Evolutionary conservation across 2,329 filamentous ascomycete genomes (phyloP).

Genomic region (Phialemoniopsis sp.): DNA sequence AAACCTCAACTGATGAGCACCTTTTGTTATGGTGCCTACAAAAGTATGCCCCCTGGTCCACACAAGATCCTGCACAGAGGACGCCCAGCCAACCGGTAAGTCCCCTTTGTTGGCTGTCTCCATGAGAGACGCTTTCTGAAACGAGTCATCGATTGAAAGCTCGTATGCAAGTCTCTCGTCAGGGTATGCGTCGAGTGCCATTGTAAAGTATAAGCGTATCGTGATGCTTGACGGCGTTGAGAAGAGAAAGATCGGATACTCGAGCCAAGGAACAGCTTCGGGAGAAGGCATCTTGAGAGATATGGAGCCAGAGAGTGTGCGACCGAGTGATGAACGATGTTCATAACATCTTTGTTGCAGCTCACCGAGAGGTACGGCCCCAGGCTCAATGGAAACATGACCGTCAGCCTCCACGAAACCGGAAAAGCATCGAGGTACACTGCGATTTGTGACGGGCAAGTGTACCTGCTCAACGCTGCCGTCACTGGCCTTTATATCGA

Average conservation of each 20-base stretch:
- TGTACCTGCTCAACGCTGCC: constrained; percentile 30
- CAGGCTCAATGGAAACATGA: constrained; percentile 20
- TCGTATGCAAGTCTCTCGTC: constrained; percentile 36
- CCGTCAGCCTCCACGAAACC: constrained; percentile 42
- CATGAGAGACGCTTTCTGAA: too few species aligned
- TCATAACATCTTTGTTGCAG: constrained; percentile 18
- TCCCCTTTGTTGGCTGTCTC: constrained; percentile 7
- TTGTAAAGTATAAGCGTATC: constrained; percentile 29
- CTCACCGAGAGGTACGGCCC: constrained; percentile 21
- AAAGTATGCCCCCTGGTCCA: constrained; percentile 5
- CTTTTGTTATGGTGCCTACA: neutral
- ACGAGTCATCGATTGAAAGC: constrained; percentile 28
- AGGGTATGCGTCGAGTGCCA: constrained; percentile 26
- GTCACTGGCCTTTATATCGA: constrained; percentile 25
- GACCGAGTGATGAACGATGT: constrained; percentile 30
- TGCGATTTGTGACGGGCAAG: constrained; percentile 6
- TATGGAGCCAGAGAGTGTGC: constrained; percentile 34
- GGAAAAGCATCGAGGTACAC: constrained; percentile 32
- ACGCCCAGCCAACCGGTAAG: constrained; percentile 2
- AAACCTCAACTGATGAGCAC: constrained; percentile 14
- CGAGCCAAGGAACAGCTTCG: neutral
- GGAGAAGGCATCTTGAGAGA: constrained; percentile 5
- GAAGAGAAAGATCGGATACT: neutral
- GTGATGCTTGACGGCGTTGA: neutral
- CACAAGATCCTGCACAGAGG: constrained; percentile 6